Evolutionary conservation across 805 yeast species (phyloP), one percentile per base, ranked within the genome.

Genomic region (Metschnikowia proteae): DNA sequence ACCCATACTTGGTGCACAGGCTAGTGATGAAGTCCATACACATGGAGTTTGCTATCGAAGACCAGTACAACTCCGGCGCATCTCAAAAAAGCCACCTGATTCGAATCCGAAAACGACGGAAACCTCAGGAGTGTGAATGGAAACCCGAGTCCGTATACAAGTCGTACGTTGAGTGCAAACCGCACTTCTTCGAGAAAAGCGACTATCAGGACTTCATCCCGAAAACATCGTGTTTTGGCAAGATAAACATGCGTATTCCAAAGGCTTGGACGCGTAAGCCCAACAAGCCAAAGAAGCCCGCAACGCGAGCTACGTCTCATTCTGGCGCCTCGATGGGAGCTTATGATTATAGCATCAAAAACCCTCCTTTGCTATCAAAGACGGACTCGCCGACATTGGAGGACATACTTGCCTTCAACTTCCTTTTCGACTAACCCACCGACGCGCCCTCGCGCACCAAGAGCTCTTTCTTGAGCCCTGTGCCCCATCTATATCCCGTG

Each of bases 401-500:
- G 33, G 50, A 48, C 4, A 46, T 48, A 5, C 46, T 48, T 22
- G 36, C 56, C 2, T 52, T 49, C 25, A 51, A 50, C 23, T 52
- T 52, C 31, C 51, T 52, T 45, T 52, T 52, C 25, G 50, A 52
- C 7, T 43, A 44, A 41, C 31, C 9, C 30, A 34, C 10, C 5
- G 13, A 13, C 22, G 27, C 42, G 31, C 31, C 44, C 47, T 54
- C 53, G 23, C 45, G 50, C 22, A 50, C 45, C 45, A 52, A 35
- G 28, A 56, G 52, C 38, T 34, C 45, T 36, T 26, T 45, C 55
- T 74, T 74, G 39, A 71, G 45, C 5, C 53, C 57, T 3, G 59
- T 43, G 2, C 78, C 78, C 66, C 70, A 73, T 43, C 67, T 59
- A 54, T 65, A 75, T 5, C 76, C 75, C 11, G 71, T 66, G 8